A percentile compares a stretch with the other conserved stretches of the same genome.
phyloP scores from a whole-genome alignment of 805 yeast species.

The Wickerhamomyces rabaulensis region DNA sequence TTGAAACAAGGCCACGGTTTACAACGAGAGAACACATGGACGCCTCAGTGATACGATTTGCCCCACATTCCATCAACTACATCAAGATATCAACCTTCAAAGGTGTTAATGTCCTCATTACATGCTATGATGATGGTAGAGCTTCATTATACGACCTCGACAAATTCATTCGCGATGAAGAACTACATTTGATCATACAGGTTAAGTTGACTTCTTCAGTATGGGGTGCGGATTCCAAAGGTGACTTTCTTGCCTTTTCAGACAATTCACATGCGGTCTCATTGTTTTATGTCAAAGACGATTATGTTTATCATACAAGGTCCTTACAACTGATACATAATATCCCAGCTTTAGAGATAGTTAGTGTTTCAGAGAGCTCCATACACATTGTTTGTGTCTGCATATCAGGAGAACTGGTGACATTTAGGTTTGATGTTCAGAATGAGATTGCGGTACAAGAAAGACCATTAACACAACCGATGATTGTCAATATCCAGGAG shows the following conservation, averaged over 20 bases:
- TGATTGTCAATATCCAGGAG: background rate
- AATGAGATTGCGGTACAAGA: background rate
- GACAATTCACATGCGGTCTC: conserved; percentile 49
- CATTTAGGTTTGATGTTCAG: conserved; percentile 9
- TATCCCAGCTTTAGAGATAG: conserved; percentile 47
- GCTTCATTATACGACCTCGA: conserved; percentile 34
- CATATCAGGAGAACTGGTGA: conserved; percentile 34
- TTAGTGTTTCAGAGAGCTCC: conserved; percentile 18
- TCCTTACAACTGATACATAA: conserved; percentile 47
- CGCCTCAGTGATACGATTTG: conserved; percentile 45
- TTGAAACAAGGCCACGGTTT: conserved; percentile 13
- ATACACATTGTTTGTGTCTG: conserved; percentile 36
- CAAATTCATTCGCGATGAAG: conserved; percentile 19
- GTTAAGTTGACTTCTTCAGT: conserved; percentile 39
- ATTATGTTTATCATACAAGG: conserved; percentile 21
- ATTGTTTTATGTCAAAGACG: conserved; percentile 29
- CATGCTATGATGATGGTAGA: conserved; percentile 53
- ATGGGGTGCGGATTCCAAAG: conserved; percentile 58
- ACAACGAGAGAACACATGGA: conserved; percentile 29
- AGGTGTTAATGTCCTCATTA: conserved; percentile 38
- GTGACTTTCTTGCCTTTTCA: conserved; percentile 39
- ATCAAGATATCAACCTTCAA: conserved; percentile 34
- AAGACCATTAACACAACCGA: background rate
- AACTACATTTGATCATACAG: conserved; percentile 24
- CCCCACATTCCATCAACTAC: conserved; percentile 53